Evolutionary conservation across 2,329 filamentous ascomycete genomes (phyloP).

Genomic region (Aspergillus sclerotialis): DNA sequence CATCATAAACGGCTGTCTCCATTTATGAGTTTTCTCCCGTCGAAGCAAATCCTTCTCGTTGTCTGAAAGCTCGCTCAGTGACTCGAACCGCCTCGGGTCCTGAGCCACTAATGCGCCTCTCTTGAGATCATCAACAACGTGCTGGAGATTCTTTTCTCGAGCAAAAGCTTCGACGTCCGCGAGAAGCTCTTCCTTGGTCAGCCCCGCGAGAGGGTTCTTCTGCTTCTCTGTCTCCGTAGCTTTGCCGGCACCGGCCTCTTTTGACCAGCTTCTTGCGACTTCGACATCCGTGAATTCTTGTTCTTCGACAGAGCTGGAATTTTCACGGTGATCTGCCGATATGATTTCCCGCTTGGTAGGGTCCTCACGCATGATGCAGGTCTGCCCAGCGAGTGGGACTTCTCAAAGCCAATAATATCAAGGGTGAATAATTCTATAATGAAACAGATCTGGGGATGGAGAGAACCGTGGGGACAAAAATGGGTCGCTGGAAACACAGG

Average conservation of each 20-base stretch:
- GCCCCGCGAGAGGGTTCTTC: constrained; percentile 19
- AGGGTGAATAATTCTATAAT: too few species aligned
- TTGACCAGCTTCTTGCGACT: constrained; percentile 7
- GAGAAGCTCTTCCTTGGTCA: constrained; percentile 21
- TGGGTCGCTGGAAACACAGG: too few species aligned
- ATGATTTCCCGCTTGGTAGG: constrained; percentile 6
- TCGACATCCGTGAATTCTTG: constrained; percentile 3
- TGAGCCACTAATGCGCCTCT: constrained; percentile 65
- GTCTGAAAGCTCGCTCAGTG: constrained; percentile 51
- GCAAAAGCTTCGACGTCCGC: constrained; percentile 35
- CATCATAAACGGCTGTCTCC: constrained; percentile 43
- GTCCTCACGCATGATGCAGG: constrained; percentile 7
- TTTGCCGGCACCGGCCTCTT: too few species aligned
- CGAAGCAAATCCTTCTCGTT: constrained; percentile 36
- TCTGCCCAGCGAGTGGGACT: too few species aligned
- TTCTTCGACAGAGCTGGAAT: constrained; percentile 5
- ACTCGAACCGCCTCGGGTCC: constrained; percentile 58
- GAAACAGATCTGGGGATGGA: too few species aligned
- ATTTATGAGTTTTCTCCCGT: constrained; percentile 43
- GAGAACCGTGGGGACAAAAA: too few species aligned
- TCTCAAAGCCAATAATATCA: too few species aligned
- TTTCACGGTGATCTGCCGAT: constrained; percentile 1
- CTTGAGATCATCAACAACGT: constrained; percentile 42
- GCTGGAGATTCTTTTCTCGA: constrained; percentile 50
- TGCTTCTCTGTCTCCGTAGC: constrained; percentile 6